Conservation (phyloP, 2,329 filamentous ascomycete genomes). For the Cladosporium sp. region DNA sequence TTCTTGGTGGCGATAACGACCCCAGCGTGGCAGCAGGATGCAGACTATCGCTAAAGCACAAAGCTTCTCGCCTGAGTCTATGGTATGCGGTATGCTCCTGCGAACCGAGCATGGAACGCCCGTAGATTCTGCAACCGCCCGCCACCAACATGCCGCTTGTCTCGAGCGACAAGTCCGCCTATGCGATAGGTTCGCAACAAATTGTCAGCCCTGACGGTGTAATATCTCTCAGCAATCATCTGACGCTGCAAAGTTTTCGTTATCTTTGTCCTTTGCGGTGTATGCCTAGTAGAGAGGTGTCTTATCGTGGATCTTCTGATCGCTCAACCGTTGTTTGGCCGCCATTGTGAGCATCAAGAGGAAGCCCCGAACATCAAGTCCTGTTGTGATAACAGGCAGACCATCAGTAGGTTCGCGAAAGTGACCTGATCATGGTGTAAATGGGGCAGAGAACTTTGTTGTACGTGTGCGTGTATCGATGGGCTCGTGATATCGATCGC, state of each 20-base stretch:
- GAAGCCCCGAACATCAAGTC: not conserved
- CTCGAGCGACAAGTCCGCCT: not conserved
- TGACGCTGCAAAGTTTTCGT: not conserved
- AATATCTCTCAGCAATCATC: not conserved
- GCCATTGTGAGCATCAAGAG: not conserved
- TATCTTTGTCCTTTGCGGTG: not conserved
- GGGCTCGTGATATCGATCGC: slow-evolving; percentile 10
- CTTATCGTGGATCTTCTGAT: not conserved
- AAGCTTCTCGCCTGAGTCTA: not conserved
- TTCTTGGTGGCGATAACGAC: not conserved
- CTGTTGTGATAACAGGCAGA: not conserved
- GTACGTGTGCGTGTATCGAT: not conserved
- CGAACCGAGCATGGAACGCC: not conserved
- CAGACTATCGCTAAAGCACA: not conserved
- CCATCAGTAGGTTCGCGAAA: not conserved
- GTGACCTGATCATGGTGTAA: not conserved
- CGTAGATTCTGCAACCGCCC: not conserved
- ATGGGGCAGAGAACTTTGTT: not conserved
- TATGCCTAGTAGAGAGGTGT: not conserved
- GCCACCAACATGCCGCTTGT: not conserved
- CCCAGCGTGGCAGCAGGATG: not conserved
- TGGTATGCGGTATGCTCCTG: not conserved
- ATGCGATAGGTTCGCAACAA: not conserved
- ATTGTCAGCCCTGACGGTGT: not conserved
- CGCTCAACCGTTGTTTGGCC: not conserved